Evolutionary conservation across 495 filamentous ascomycete species (phyloP), one percentile per base, ranked within the genome.

Genomic region (Trichoderma reesei): DNA sequence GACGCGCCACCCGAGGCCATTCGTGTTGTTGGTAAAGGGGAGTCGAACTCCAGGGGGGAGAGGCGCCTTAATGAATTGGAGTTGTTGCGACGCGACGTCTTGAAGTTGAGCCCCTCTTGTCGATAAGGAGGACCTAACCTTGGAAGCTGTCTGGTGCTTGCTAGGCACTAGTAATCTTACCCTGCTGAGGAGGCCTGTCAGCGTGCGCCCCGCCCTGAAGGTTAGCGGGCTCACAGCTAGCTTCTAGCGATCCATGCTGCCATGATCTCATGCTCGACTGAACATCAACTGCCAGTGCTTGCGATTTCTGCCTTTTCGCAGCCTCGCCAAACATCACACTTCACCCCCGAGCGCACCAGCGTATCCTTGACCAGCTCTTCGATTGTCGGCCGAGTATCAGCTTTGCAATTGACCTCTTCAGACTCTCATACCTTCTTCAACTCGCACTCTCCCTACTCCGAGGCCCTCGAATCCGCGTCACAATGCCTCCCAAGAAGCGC

Each of bases 401-500:
- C 26, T 26, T 26, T 26, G 26, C 26, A 26, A 26, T 26, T 26
- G 26, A 26, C 1, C 16, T 60, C 26, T 34, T 9, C 9, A 31
- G 26, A 10, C 10, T 10, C 3, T 37, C n/a, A 5, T 13, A 10
- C 37, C 60, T 38, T 18, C 3, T 39, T 42, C 60, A 39, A 11
- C n/a, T 14, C 37, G 31, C 4, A 16, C 3, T 16, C 20, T 31
- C 5, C n/a, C 13, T 9, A 14, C 26, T 20, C 31, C 0, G 3
- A 31, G 3, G 7, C 13, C 56, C 37, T 36, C 20, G 56, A 36
- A 36, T 6, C 33, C 41, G 34, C 60, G 18, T 9, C 60, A 41
- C 64, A 20, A 95, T 95, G 90, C 86, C 90, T 46, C 89, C 90
- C 10, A 87, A 85, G 66, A 90, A 89, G 77, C 88, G 84, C 65